Evolutionary conservation across 495 filamentous ascomycete genomes (phyloP).

Genomic region (Halenospora varia): DNA sequence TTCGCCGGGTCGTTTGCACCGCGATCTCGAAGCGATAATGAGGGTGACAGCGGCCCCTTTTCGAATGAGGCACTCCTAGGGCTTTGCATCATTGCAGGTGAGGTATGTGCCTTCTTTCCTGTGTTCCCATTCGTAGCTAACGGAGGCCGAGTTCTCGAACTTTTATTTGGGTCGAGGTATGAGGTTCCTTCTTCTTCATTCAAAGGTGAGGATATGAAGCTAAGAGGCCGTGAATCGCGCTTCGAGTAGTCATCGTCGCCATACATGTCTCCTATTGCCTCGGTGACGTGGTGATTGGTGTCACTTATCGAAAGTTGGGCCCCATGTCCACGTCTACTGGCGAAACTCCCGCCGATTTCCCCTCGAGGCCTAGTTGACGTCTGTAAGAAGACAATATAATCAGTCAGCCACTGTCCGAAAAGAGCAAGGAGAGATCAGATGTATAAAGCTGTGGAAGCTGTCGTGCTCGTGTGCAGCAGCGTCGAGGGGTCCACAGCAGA

Average conservation of each 20-base stretch:
- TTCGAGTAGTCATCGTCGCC: constrained; percentile 69
- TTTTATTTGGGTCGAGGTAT: constrained; percentile 30
- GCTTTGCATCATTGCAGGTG: constrained; percentile 21
- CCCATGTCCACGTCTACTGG: constrained; percentile 50
- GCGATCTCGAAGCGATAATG: constrained; percentile 48
- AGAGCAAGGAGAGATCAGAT: background rate
- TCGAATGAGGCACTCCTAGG: constrained; percentile 18
- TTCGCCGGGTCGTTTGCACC: constrained; percentile 18
- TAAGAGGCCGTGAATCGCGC: constrained; percentile 57
- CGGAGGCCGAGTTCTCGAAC: constrained; percentile 17
- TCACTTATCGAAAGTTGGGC: constrained; percentile 55
- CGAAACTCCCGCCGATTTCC: constrained; percentile 50
- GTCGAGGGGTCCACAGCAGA: background rate
- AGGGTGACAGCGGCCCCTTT: constrained; percentile 47
- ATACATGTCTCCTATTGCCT: constrained; percentile 96
- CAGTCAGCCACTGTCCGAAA: constrained; percentile 12
- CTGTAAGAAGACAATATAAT: constrained; percentile 28
- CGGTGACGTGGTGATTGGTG: constrained; percentile 90
- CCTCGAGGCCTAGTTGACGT: constrained; percentile 49
- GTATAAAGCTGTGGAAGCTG: constrained; percentile 7
- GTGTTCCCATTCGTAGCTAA: constrained; percentile 19
- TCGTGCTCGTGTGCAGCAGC: constrained; percentile 13
- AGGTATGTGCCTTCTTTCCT: constrained; percentile 20
- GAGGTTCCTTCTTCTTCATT: constrained; percentile 32
- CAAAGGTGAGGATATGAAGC: constrained; percentile 54